phyloP scores from a whole-genome alignment of 306 rosid species.

The Quercus parvula region DNA sequence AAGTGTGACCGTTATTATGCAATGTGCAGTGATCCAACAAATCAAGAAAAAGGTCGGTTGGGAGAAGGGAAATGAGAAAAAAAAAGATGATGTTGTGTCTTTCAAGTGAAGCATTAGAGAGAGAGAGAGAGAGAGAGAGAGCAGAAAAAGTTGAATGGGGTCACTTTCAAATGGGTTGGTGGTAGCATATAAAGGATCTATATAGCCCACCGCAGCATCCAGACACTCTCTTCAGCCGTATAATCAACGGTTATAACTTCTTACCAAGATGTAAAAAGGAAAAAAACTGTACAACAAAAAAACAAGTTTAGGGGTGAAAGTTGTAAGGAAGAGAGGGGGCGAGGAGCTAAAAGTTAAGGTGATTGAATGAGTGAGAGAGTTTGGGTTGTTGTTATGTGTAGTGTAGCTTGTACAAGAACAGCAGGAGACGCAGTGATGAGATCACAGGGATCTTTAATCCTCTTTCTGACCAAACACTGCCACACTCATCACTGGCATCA shows the following conservation, averaged over 20 bases:
- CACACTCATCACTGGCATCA: slow-evolving; percentile 51
- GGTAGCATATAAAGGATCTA: slow-evolving; percentile 31
- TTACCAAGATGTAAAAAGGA: slow-evolving; percentile 26
- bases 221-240: slow-evolving; percentile 4
- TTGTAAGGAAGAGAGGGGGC: background rate
- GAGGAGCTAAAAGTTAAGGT: background rate
- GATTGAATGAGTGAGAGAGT: slow-evolving; percentile 15
- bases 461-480: slow-evolving; percentile 67
- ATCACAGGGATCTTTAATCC: slow-evolving; percentile 51
- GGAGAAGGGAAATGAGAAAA: slow-evolving; percentile 21
- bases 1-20: slow-evolving; percentile 9
- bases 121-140: slow-evolving; percentile 5
- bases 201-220: slow-evolving; percentile 17
- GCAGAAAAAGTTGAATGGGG: slow-evolving; percentile 26
- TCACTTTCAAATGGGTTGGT: slow-evolving; percentile 42
- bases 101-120: slow-evolving; percentile 35
- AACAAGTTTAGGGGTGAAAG: too few species aligned
- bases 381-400: slow-evolving; percentile 7
- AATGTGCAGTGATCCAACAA: slow-evolving; percentile 21
- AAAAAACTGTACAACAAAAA: background rate
- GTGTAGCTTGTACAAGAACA: slow-evolving; percentile 28
- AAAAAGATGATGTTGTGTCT: slow-evolving; percentile 38
- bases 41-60: slow-evolving; percentile 16
- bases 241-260: slow-evolving; percentile 26
- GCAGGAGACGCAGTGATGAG: slow-evolving; percentile 47